These are phyloP conservation scores for Paraconiothyrium sp. DNA, from an alignment of 2,329 filamentous ascomycete species.

Conservation along the genomic window DNA sequence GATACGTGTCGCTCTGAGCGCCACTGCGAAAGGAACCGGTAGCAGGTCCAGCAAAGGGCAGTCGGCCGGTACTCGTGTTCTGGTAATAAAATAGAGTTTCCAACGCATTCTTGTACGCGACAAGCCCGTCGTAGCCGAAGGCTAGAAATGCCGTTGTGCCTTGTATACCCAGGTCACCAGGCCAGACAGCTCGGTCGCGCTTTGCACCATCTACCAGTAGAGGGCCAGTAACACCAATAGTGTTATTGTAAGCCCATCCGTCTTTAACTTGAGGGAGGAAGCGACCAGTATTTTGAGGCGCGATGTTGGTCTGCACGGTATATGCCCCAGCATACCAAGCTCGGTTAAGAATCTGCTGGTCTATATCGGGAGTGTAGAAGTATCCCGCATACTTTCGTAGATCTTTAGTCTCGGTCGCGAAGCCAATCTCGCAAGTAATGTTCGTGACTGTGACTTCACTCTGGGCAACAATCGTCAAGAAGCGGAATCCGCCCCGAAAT, in stretches of 20 bases:
- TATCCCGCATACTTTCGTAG: slow-evolving; percentile 63
- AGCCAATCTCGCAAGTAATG: slow-evolving; percentile 50
- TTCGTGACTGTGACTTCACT: slow-evolving; percentile 16
- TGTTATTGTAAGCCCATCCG: slow-evolving; percentile 50
- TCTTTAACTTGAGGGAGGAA: slow-evolving; percentile 30
- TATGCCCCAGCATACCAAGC: slow-evolving; percentile 65
- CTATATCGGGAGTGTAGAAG: slow-evolving; percentile 59
- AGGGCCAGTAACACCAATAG: slow-evolving; percentile 42
- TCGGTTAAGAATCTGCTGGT: slow-evolving; percentile 60
- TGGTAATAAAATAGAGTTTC: slow-evolving; percentile 33
- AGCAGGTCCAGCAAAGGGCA: slow-evolving; percentile 30
- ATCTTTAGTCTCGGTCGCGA: slow-evolving; percentile 60
- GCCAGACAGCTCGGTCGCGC: slow-evolving; percentile 51
- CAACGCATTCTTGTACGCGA: slow-evolving; percentile 25
- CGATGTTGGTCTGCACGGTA: slow-evolving; percentile 50
- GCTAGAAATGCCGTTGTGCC: slow-evolving; percentile 22
- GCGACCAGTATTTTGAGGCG: slow-evolving; percentile 46
- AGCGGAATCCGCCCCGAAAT: slow-evolving; percentile 29
- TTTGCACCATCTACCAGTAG: slow-evolving; percentile 54
- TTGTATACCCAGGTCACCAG: slow-evolving; percentile 32
- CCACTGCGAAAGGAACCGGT: slow-evolving; percentile 22
- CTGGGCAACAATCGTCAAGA: slow-evolving; percentile 24
- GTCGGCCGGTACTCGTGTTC: slow-evolving; percentile 28
- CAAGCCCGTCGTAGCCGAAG: slow-evolving; percentile 24
- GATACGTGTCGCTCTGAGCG: slow-evolving; percentile 33